A percentile compares a stretch with the other conserved stretches of the same genome.
Evolutionary conservation across 208 protist species (phyloP).

Genomic region (Trypanosoma avium): DNA sequence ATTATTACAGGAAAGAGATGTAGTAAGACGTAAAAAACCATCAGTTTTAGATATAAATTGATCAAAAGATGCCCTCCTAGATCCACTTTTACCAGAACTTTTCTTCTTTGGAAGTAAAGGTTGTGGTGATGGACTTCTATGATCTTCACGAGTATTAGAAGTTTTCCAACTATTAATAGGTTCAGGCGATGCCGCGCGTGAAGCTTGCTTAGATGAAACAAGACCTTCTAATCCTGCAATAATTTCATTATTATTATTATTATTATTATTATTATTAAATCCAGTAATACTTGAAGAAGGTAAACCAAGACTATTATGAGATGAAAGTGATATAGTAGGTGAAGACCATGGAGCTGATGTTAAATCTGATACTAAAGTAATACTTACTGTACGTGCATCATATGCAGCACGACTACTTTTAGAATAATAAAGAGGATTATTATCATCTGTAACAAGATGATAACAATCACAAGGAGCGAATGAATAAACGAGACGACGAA

Average conservation of each 20-base stretch:
- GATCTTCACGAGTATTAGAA: neutral
- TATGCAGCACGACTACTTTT: constrained; percentile 56
- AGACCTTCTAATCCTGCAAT: constrained; percentile 25
- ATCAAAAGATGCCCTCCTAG: constrained; percentile 12
- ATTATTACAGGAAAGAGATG: constrained; percentile 59
- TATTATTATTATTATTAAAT: no score
- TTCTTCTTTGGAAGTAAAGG: neutral
- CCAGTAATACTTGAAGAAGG: no score
- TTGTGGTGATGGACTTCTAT: constrained; percentile 12
- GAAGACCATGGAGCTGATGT: constrained; percentile 18
- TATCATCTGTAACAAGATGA: constrained; percentile 65
- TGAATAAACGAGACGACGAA: constrained; percentile 68
- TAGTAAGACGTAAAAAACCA: constrained; percentile 48
- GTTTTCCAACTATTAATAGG: neutral
- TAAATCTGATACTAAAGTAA: constrained; percentile 68
- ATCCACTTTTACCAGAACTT: neutral
- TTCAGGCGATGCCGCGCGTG: constrained; percentile 32
- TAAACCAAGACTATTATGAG: no score
- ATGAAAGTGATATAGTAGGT: constrained; percentile 18
- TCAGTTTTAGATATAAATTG: constrained; percentile 34
- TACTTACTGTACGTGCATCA: constrained; percentile 40
- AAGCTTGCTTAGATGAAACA: constrained; percentile 29
- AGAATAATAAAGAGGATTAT: constrained; percentile 66
- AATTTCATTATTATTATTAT: no score
- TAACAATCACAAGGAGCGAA: constrained; percentile 72